A percentile compares a stretch with the other conserved stretches of the same genome.
These are phyloP conservation scores for Leucoagaricus sp. DNA, from an alignment of 1,284 basidiomycete genomes.

Conservation along the genomic window DNA sequence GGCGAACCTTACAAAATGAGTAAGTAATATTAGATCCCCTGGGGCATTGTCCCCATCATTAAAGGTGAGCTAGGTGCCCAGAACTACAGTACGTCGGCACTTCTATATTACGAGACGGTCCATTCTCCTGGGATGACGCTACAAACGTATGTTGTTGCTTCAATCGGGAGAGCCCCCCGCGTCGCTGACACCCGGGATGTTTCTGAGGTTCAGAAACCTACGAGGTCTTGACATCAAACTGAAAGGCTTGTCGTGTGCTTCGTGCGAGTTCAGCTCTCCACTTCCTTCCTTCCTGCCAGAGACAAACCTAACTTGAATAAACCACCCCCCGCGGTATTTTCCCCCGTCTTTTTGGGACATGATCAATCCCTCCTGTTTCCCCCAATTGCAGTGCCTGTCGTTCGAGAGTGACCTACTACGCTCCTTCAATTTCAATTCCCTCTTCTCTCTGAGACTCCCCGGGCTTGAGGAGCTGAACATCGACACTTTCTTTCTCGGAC, in stretches of 20 bases:
- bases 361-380: slow-evolving; percentile 3
- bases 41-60: not conserved
- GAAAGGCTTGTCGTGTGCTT: not conserved
- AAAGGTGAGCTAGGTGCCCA: not conserved
- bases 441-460: slow-evolving; percentile 2
- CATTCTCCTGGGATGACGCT: slow-evolving; percentile 4
- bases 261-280: not conserved
- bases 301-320: too few species aligned
- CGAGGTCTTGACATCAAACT: not conserved
- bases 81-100: not conserved
- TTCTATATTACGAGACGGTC: slow-evolving; percentile 3
- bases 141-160: not conserved
- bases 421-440: slow-evolving; percentile 6
- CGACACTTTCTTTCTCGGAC: not conserved
- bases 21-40: not conserved
- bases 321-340: slow-evolving; percentile 5
- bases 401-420: slow-evolving; percentile 9
- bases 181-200: not conserved
- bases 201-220: slow-evolving; percentile 1
- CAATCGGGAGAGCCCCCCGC: not conserved
- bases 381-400: not conserved
- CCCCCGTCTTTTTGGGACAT: slow-evolving; percentile 8
- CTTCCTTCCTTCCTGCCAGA: too few species aligned
- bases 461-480: not conserved
- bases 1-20: slow-evolving; percentile 3